Evolutionary conservation across 257 asterid species (phyloP).

Genomic region (Nicotiana undulata): DNA sequence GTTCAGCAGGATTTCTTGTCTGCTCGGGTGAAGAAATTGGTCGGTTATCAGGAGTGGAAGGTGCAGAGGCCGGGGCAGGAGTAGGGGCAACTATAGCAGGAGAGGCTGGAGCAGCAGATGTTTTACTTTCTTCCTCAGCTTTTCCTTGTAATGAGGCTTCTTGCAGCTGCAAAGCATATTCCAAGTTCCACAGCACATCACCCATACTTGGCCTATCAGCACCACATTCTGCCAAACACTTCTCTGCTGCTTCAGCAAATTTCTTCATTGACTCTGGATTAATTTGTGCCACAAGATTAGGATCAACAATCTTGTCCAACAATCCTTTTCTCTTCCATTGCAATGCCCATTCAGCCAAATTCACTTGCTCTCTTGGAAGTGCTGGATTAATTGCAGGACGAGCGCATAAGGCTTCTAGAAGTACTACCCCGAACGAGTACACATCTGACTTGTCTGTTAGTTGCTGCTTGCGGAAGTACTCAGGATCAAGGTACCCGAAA

Average conservation of each 20-base stretch:
- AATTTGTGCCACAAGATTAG: conserved; percentile 50
- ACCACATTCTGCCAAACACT: conserved; percentile 84
- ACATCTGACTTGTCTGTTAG: conserved; percentile 83
- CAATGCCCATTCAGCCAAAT: conserved; percentile 93
- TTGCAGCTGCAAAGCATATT: conserved; percentile 77
- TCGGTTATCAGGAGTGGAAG: conserved; percentile 14
- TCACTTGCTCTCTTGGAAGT: conserved; percentile 85
- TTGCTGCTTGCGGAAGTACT: conserved; percentile 83
- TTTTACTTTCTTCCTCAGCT: conserved; percentile 26
- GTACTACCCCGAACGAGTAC: conserved; percentile 80
- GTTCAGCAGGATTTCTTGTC: conserved; percentile 25
- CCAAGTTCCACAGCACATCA: conserved; percentile 86
- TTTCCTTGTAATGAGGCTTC: conserved; percentile 45
- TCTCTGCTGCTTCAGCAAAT: conserved; percentile 81
- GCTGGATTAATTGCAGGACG: conserved; percentile 77
- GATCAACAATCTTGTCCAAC: conserved; percentile 74
- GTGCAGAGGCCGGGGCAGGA: conserved; percentile 4
- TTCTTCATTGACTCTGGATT: conserved; percentile 69
- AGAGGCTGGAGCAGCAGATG: conserved; percentile 7
- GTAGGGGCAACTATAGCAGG: conserved; percentile 8
- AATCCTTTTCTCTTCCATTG: conserved; percentile 86
- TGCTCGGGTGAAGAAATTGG: conserved; percentile 21
- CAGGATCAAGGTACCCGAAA: conserved; percentile 86
- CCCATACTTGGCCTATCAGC: conserved; percentile 94
- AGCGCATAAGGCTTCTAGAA: conserved; percentile 68